Conservation (phyloP, 2,329 filamentous ascomycete species). For the Lasiodiplodia gonubiensis region DNA sequence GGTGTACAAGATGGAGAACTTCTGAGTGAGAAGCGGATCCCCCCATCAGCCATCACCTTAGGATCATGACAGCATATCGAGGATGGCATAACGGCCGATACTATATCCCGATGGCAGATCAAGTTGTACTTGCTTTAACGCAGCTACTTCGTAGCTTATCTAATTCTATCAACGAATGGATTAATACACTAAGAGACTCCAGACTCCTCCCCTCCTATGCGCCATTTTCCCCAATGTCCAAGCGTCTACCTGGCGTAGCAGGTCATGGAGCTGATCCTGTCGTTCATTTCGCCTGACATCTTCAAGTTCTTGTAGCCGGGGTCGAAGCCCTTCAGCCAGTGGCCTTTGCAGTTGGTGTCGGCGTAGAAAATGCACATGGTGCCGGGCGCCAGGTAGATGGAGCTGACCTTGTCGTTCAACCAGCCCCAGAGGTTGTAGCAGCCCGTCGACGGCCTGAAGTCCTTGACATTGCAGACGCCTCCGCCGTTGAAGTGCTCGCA, state of each 20-base stretch:
- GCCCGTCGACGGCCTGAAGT: constrained; percentile 1
- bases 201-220: not conserved
- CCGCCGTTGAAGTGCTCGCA: not conserved
- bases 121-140: not conserved
- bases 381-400: not conserved
- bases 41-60: not conserved
- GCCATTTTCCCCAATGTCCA: not conserved
- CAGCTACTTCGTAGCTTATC: not conserved
- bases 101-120: not conserved
- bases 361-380: constrained; percentile 1
- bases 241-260: not conserved
- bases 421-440: constrained; percentile 5
- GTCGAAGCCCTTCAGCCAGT: constrained; percentile 14
- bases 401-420: not conserved
- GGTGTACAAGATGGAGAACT: constrained; percentile 53
- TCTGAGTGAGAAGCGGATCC: constrained; percentile 34
- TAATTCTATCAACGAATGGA: not conserved
- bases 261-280: not conserved
- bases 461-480: not conserved
- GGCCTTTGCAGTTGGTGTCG: not conserved
- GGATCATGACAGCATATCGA: not conserved
- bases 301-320: constrained; percentile 18
- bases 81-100: not conserved
- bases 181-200: not conserved
- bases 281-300: not conserved